A percentile compares a stretch with the other conserved stretches of the same genome.
Conservation (phyloP, 164 flowering plant species). For the Umbilicus rupestris region DNA sequence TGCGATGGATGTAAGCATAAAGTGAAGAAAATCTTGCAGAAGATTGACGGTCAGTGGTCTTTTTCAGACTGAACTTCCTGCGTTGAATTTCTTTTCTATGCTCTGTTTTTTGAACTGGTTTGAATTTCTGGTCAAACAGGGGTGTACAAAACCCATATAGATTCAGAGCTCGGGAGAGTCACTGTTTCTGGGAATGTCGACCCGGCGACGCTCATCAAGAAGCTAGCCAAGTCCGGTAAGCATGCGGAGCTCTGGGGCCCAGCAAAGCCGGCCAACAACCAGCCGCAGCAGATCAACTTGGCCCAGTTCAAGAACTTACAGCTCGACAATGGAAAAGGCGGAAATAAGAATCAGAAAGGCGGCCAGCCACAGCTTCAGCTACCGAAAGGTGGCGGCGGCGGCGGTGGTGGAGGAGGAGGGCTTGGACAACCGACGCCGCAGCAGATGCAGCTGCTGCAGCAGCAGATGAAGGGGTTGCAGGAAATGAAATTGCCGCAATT, state of each 20-base stretch:
- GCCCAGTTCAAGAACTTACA: constrained; percentile 63
- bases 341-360: constrained; percentile 35
- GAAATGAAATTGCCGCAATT: not conserved
- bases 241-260: constrained; percentile 86
- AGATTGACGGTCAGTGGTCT: constrained; percentile 9
- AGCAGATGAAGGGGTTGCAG: constrained; percentile 2
- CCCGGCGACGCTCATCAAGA: constrained; percentile 61
- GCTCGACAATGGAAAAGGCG: constrained; percentile 38
- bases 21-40: constrained; percentile 15
- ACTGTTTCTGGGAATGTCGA: constrained; percentile 86
- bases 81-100: not conserved
- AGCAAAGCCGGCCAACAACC: constrained; percentile 34
- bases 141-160: constrained; percentile 58
- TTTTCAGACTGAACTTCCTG: not conserved
- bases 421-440: constrained; percentile 1
- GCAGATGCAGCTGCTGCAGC: constrained; percentile 1
- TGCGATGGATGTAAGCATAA: constrained; percentile 19
- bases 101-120: not conserved
- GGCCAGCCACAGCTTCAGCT: constrained; percentile 20
- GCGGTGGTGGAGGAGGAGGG: constrained; percentile 11
- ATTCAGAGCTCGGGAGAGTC: constrained; percentile 84
- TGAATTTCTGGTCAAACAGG: constrained; percentile 29
- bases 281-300: constrained; percentile 32
- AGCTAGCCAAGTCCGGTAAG: constrained; percentile 67
- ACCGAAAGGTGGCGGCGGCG: constrained; percentile 17